A percentile compares a stretch with the other conserved stretches of the same genome.
These are phyloP conservation scores for Lepidopterella palustris DNA, from an alignment of 495 filamentous ascomycete genomes.

Conservation along the genomic window DNA sequence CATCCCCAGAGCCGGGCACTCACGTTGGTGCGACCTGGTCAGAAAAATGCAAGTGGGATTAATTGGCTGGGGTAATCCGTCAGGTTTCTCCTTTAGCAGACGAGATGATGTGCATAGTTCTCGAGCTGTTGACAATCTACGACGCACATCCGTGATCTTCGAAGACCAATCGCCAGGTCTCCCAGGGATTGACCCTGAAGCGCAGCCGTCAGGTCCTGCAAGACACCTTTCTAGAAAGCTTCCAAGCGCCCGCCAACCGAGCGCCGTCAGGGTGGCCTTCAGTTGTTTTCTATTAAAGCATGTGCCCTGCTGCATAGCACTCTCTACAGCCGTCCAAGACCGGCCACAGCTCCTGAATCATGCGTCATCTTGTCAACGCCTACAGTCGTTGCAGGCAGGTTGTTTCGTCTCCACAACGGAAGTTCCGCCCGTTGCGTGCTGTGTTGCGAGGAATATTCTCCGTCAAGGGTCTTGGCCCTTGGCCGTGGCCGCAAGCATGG, in stretches of 20 bases:
- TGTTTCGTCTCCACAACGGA: neutral
- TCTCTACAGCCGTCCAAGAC: neutral
- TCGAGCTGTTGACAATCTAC: neutral
- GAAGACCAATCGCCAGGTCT: neutral
- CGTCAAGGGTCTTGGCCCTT: neutral
- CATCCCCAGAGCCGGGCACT: neutral
- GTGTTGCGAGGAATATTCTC: neutral
- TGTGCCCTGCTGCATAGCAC: neutral
- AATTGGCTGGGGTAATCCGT: neutral
- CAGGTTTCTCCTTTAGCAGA: neutral
- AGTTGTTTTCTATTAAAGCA: neutral
- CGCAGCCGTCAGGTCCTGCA: neutral
- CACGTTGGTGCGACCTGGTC: neutral
- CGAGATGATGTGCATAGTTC: no score
- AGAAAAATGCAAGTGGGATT: neutral
- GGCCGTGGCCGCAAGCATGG: neutral
- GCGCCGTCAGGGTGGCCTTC: neutral
- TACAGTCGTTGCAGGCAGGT: neutral
- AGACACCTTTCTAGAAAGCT: conserved; percentile 4
- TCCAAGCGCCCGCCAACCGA: conserved; percentile 3
- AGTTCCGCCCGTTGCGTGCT: neutral
- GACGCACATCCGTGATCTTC: neutral
- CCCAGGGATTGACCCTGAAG: conserved; percentile 1
- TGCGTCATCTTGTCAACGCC: neutral
- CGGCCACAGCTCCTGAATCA: neutral